Evolutionary conservation across 768 basidiomycete genomes (phyloP).

Genomic region (Mycena floridula): DNA sequence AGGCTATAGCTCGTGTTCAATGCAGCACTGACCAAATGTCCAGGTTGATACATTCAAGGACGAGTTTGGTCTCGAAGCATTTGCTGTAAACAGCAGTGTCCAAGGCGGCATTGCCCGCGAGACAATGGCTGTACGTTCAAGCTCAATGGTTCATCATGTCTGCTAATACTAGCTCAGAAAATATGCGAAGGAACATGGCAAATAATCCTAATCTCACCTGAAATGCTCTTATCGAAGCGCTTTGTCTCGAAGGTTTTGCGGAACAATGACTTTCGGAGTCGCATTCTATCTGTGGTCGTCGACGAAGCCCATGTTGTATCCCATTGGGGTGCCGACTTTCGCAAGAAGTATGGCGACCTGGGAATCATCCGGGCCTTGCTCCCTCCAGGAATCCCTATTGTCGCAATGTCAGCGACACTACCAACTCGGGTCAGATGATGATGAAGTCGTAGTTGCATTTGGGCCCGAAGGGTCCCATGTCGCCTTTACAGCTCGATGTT

Average conservation of each 20-base stretch:
- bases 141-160: no score
- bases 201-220: conserved; percentile 20
- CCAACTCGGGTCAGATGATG: conserved; percentile 8
- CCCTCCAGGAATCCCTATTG: conserved; percentile 11
- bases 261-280: conserved; percentile 11
- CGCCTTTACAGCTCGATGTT: no score
- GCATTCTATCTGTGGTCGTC: conserved; percentile 16
- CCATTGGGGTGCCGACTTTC: conserved; percentile 24
- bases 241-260: conserved; percentile 18
- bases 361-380: conserved; percentile 18
- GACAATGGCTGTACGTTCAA: no score
- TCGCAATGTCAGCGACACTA: conserved; percentile 15
- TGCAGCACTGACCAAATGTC: no score
- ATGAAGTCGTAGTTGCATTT: no score
- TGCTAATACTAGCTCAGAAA: conserved; percentile 1
- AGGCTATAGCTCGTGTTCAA: no score
- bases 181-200: conserved; percentile 13
- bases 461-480: no score
- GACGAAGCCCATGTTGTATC: conserved; percentile 24
- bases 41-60: no score
- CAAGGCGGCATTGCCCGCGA: no score
- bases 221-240: conserved; percentile 19
- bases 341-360: conserved; percentile 17
- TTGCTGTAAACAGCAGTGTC: no score
- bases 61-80: no score